These are phyloP conservation scores for Trichothecium roseum DNA, from an alignment of 2,329 filamentous ascomycete species.

Conservation along the genomic window DNA sequence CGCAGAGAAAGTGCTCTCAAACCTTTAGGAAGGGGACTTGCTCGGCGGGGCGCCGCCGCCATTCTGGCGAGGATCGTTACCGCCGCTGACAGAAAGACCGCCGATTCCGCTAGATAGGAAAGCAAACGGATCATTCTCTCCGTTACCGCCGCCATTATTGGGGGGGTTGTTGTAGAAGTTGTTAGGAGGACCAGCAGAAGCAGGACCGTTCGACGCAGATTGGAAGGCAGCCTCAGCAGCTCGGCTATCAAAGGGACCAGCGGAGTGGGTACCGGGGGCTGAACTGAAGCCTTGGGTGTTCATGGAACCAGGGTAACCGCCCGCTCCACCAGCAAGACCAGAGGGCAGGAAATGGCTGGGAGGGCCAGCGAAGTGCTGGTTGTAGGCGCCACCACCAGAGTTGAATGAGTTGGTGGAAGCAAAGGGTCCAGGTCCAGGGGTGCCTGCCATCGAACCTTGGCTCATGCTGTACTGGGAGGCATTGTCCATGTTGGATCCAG, in stretches of 20 bases:
- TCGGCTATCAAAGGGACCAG: slow-evolving; percentile 83
- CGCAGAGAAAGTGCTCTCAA: slow-evolving; percentile 1
- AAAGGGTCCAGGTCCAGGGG: slow-evolving; percentile 67
- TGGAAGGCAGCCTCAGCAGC: slow-evolving; percentile 92
- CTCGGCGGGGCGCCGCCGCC: slow-evolving; percentile 43
- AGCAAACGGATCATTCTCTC: slow-evolving; percentile 65
- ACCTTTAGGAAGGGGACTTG: slow-evolving; percentile 49
- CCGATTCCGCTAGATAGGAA: slow-evolving; percentile 69
- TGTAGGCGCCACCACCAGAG: slow-evolving; percentile 47
- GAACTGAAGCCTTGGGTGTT: slow-evolving; percentile 68
- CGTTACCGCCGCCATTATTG: slow-evolving; percentile 13
- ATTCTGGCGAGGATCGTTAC: slow-evolving; percentile 49
- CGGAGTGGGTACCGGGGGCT: slow-evolving; percentile 67
- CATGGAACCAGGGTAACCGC: slow-evolving; percentile 65
- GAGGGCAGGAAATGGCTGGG: slow-evolving; percentile 87
- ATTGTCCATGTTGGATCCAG: slow-evolving; percentile 66
- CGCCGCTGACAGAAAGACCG: slow-evolving; percentile 59
- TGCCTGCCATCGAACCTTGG: slow-evolving; percentile 77
- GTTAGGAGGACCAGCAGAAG: slow-evolving; percentile 60
- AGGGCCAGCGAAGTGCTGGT: slow-evolving; percentile 77
- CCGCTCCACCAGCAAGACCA: slow-evolving; percentile 63
- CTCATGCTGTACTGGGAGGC: slow-evolving; percentile 77
- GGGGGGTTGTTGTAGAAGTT: slow-evolving; percentile 49
- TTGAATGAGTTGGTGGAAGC: slow-evolving; percentile 61
- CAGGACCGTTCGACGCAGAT: slow-evolving; percentile 71